Evolutionary conservation across 371 early-diverging fungal genomes (phyloP).

Genomic region (Mortierella polycephala): DNA sequence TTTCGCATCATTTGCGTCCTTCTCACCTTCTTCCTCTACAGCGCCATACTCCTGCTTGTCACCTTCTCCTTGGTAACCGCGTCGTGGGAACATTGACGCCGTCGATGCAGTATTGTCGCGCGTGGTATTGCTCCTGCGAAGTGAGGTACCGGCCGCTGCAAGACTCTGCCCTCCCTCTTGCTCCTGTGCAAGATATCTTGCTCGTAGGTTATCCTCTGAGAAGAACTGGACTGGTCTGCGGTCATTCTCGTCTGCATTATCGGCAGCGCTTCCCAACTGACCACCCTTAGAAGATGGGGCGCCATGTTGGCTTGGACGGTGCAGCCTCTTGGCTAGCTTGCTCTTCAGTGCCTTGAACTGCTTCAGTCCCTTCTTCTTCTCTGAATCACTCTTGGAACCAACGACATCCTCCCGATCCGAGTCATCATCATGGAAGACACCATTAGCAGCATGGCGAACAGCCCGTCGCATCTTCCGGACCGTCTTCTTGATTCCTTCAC

Average conservation of each 20-base stretch:
- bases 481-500: conserved; percentile 52
- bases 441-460: conserved; percentile 42
- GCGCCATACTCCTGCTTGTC: conserved; percentile 47
- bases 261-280: conserved; percentile 6
- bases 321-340: conserved; percentile 49
- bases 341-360: conserved; percentile 51
- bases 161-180: conserved; percentile 35
- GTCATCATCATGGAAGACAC: conserved; percentile 47
- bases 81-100: conserved; percentile 1
- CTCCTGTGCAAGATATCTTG: conserved; percentile 43
- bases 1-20: background rate
- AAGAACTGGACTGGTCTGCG: conserved; percentile 52
- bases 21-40: conserved; percentile 11
- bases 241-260: conserved; percentile 11
- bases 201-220: conserved; percentile 52
- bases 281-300: conserved; percentile 13
- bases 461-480: conserved; percentile 45
- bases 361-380: conserved; percentile 52
- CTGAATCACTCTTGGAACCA: conserved; percentile 52
- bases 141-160: conserved; percentile 39
- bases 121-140: conserved; percentile 53
- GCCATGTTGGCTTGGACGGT: conserved; percentile 44
- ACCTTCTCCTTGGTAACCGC: conserved; percentile 13
- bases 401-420: conserved; percentile 46
- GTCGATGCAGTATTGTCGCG: conserved; percentile 17